phyloP scores from a whole-genome alignment of 129 eudicot species.

The Flaveria trinervia region DNA sequence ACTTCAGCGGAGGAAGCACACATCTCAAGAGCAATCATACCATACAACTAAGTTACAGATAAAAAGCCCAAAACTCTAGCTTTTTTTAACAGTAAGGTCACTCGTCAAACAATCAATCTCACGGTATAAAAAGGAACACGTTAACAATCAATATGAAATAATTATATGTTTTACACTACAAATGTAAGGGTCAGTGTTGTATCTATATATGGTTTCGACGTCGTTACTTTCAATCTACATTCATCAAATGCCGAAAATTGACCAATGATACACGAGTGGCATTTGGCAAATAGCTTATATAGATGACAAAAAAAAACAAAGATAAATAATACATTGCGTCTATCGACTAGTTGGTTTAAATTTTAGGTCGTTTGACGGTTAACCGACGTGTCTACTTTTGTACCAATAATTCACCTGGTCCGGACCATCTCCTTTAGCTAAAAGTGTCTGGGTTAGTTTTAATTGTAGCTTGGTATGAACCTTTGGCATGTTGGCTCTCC shows the following conservation, averaged over 20 bases:
- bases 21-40: too few relatives aligned
- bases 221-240: constrained; percentile 6
- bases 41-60: too few relatives aligned
- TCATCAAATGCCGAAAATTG: constrained; percentile 20
- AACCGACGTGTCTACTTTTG: constrained; percentile 10
- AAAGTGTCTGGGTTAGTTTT: constrained; percentile 35
- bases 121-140: too few relatives aligned
- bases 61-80: too few relatives aligned
- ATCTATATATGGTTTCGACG: constrained; percentile 1
- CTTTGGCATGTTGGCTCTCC: constrained; percentile 99
- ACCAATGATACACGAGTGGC: constrained; percentile 20
- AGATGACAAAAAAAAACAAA: neutral
- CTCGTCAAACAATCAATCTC: too few relatives aligned
- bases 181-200: constrained; percentile 2
- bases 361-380: neutral
- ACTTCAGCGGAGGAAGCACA: too few relatives aligned
- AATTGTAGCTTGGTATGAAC: constrained; percentile 71
- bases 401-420: constrained; percentile 11
- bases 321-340: constrained; percentile 13
- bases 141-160: neutral
- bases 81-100: too few relatives aligned
- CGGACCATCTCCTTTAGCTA: constrained; percentile 28
- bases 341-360: neutral
- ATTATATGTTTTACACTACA: neutral
- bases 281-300: constrained; percentile 15